These are phyloP conservation scores for Chytriomyces sp. DNA, from an alignment of 192 early-diverging fungal species.

Conservation along the genomic window DNA sequence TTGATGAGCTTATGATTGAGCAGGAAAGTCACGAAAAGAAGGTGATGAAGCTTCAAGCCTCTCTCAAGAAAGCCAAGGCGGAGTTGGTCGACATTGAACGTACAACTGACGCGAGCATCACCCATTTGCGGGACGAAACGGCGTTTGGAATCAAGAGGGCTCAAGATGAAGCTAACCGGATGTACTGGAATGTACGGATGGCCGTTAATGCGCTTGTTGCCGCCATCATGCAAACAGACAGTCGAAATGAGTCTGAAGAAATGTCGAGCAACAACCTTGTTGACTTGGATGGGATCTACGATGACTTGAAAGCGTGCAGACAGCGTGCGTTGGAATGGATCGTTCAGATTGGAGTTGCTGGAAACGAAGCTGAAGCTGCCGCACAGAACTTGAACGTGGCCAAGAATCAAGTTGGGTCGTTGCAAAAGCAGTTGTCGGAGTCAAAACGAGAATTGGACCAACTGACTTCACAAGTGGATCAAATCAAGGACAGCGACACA, in stretches of 20 bases:
- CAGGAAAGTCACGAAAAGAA: slow-evolving; percentile 25
- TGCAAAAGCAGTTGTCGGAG: slow-evolving; percentile 27
- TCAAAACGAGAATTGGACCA: slow-evolving; percentile 22
- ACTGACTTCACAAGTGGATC: not conserved
- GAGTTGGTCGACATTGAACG: slow-evolving; percentile 31
- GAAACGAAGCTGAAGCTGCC: slow-evolving; percentile 13
- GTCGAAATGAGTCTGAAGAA: slow-evolving; percentile 10
- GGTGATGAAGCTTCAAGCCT: slow-evolving; percentile 27
- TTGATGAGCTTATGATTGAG: slow-evolving; percentile 35
- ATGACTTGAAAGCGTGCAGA: slow-evolving; percentile 24
- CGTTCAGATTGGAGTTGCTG: slow-evolving; percentile 19
- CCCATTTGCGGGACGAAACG: slow-evolving; percentile 26
- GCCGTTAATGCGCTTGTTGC: slow-evolving; percentile 18
- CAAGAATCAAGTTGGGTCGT: slow-evolving; percentile 14
- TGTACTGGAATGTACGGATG: slow-evolving; percentile 21
- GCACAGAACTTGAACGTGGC: slow-evolving; percentile 13
- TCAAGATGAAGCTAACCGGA: slow-evolving; percentile 32
- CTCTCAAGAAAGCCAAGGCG: slow-evolving; percentile 33
- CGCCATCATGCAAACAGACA: slow-evolving; percentile 21
- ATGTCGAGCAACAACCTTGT: not conserved
- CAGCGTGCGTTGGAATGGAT: slow-evolving; percentile 32
- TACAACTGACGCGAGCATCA: slow-evolving; percentile 33
- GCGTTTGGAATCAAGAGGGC: slow-evolving; percentile 24
- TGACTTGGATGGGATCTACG: slow-evolving; percentile 24
- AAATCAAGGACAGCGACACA: slow-evolving; percentile 17